These are phyloP conservation scores for Eimeria necatrix DNA, from an alignment of 169 alveolate genomes.

Conservation along the genomic window DNA sequence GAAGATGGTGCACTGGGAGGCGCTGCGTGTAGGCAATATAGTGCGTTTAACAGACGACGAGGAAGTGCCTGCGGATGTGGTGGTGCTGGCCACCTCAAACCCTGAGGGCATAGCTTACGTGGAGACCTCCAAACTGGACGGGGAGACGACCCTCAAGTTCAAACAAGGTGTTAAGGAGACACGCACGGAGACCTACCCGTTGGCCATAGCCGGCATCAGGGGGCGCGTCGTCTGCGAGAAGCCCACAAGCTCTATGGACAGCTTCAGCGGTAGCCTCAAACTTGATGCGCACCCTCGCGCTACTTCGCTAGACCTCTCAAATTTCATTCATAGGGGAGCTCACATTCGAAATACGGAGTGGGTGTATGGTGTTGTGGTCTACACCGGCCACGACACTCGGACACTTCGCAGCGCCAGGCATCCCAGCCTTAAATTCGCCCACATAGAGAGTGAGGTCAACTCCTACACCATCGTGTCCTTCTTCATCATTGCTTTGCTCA, in stretches of 20 bases:
- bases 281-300: conserved; percentile 80
- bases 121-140: conserved; percentile 98
- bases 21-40: conserved; percentile 95
- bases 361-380: conserved; percentile 96
- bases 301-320: conserved; percentile 51
- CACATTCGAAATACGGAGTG: conserved; percentile 95
- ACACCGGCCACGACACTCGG: conserved; percentile 98
- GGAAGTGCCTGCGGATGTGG: conserved; percentile 95
- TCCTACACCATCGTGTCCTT: conserved; percentile 62
- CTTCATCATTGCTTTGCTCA: conserved; percentile 46
- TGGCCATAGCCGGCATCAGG: conserved; percentile 78
- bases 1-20: conserved; percentile 61
- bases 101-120: conserved; percentile 95
- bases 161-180: conserved; percentile 92
- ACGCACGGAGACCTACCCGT: conserved; percentile 62
- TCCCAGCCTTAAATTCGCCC: conserved; percentile 54
- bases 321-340: conserved; percentile 84
- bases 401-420: conserved; percentile 81
- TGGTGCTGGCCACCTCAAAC: conserved; percentile 93
- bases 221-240: conserved; percentile 79
- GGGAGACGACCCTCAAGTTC: conserved; percentile 96
- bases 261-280: conserved; percentile 78
- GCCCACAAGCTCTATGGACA: conserved; percentile 65
- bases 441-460: conserved; percentile 74
- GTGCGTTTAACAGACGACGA: conserved; percentile 93